phyloP scores from a whole-genome alignment of 2,329 filamentous ascomycete genomes.

The Fonsecaea monophora region DNA sequence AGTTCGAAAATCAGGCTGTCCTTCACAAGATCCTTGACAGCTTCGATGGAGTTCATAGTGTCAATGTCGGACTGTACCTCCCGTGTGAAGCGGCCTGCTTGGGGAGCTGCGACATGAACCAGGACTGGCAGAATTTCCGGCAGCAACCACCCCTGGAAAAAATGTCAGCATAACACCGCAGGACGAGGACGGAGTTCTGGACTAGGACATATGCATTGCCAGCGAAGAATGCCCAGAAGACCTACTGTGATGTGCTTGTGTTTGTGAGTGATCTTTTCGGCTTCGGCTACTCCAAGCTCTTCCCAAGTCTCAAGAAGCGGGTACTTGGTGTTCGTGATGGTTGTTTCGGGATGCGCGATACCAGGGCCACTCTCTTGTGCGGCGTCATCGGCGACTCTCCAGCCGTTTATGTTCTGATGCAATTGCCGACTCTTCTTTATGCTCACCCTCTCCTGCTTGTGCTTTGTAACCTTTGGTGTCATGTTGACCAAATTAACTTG shows the following conservation, averaged over 20 bases:
- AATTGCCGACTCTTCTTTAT: conserved; percentile 1
- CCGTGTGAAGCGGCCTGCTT: conserved; percentile 20
- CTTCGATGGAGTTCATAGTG: conserved; percentile 23
- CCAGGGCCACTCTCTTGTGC: conserved; percentile 1
- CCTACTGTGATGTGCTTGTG: conserved; percentile 6
- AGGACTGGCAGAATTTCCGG: conserved; percentile 20
- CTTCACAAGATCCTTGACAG: conserved; percentile 24
- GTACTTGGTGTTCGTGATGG: conserved; percentile 10
- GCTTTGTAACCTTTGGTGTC: conserved; percentile 1
- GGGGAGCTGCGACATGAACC: conserved; percentile 20
- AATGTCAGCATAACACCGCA: neutral
- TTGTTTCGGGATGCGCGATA: neutral
- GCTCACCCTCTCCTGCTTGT: neutral
- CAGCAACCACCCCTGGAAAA: conserved; percentile 3
- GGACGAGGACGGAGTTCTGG: neutral
- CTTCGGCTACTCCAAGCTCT: conserved; percentile 12
- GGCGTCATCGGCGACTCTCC: neutral
- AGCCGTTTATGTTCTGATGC: neutral
- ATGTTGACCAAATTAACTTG: neutral
- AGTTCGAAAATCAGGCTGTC: conserved; percentile 17
- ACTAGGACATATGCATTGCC: neutral
- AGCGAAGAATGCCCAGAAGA: neutral
- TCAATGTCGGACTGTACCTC: conserved; percentile 25
- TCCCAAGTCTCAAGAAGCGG: conserved; percentile 23
- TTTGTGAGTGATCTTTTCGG: conserved; percentile 2